phyloP scores from a whole-genome alignment of 2,329 filamentous ascomycete species.

The Beauveria varroae region DNA sequence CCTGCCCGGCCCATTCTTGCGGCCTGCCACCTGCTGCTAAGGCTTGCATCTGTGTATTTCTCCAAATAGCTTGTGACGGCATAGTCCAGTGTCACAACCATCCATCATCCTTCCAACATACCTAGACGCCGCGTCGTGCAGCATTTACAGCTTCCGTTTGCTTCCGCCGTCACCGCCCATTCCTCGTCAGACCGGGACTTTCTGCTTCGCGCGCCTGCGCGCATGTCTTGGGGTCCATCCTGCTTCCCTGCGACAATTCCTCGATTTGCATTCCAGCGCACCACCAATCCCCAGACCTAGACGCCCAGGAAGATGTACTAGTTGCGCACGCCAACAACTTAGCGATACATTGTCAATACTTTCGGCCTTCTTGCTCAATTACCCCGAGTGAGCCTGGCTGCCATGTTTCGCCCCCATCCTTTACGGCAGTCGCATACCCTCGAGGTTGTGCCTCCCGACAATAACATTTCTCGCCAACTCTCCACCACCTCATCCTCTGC shows the following conservation, averaged over 20 bases:
- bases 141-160: constrained; percentile 3
- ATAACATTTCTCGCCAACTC: constrained; percentile 49
- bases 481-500: constrained; percentile 66
- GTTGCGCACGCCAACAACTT: constrained; percentile 4
- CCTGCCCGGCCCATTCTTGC: constrained; percentile 13
- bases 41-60: constrained; percentile 7
- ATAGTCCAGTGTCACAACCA: constrained; percentile 15
- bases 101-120: constrained; percentile 7
- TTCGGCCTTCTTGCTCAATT: constrained; percentile 17
- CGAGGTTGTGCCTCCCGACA: constrained; percentile 33
- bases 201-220: constrained; percentile 7
- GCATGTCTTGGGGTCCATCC: constrained; percentile 13
- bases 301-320: constrained; percentile 11
- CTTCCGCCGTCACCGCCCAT: background rate
- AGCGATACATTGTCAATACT: constrained; percentile 33
- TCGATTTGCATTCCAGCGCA: constrained; percentile 10
- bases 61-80: constrained; percentile 17
- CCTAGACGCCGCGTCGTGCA: constrained; percentile 3
- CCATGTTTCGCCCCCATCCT: constrained; percentile 43
- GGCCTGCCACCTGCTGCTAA: background rate
- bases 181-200: background rate
- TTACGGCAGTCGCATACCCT: constrained; percentile 49
- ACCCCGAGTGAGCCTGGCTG: background rate
- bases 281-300: background rate
- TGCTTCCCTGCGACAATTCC: constrained; percentile 2